Evolutionary conservation across 1,284 basidiomycete genomes (phyloP).

Genomic region (Ceratobasidium sp.): DNA sequence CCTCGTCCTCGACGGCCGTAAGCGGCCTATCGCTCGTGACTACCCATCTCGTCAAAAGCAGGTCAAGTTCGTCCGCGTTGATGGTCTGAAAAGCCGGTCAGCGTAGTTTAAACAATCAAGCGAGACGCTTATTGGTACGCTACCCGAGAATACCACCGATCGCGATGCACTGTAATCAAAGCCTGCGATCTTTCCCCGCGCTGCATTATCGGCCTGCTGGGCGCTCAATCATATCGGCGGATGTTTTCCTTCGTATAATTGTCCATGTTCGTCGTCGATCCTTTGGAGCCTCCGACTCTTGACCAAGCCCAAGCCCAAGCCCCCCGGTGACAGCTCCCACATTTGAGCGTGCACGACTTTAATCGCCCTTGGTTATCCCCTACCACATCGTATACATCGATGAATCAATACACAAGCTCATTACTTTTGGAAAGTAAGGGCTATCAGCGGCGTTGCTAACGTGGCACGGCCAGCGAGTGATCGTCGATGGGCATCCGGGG

Average conservation of each 20-base stretch:
- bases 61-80: conserved; percentile 17
- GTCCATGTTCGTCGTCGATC: conserved; percentile 3
- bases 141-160: background rate
- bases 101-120: background rate
- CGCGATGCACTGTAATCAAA: background rate
- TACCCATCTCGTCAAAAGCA: conserved; percentile 4
- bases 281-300: background rate
- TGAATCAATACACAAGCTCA: conserved; percentile 3
- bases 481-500: background rate
- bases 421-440: conserved; percentile 1
- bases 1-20: conserved; percentile 17
- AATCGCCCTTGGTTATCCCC: background rate
- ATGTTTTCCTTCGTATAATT: background rate
- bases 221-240: background rate
- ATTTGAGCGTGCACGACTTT: conserved; percentile 7
- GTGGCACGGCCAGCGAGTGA: background rate
- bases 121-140: background rate
- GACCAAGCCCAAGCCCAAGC: background rate
- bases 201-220: background rate
- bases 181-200: background rate
- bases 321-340: background rate
- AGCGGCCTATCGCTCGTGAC: conserved; percentile 22
- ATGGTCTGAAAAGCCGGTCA: conserved; percentile 5
- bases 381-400: background rate
- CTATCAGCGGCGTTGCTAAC: conserved; percentile 7